Evolutionary conservation across 2,329 filamentous ascomycete species (phyloP).

Genomic region (Dactylellina cionopaga): DNA sequence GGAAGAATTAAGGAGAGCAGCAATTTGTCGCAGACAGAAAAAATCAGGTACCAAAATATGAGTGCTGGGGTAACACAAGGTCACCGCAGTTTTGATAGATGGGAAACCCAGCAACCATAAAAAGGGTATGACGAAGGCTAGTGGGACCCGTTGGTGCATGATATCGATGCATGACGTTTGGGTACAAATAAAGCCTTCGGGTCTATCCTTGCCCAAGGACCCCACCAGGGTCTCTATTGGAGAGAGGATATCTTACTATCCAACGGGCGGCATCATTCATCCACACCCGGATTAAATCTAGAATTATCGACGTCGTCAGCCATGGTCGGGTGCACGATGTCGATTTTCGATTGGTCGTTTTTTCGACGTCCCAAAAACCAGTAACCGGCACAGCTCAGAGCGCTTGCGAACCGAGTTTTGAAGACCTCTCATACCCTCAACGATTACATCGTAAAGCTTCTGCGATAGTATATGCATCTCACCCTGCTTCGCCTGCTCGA

Average conservation of each 20-base stretch:
- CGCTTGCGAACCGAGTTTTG: too few relatives aligned
- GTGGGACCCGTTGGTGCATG: conserved; percentile 27
- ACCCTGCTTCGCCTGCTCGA: too few relatives aligned
- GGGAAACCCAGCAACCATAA: conserved; percentile 13
- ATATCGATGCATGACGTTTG: conserved; percentile 47
- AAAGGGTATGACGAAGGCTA: conserved; percentile 13
- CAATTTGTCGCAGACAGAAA: conserved; percentile 32
- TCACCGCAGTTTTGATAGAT: too few relatives aligned
- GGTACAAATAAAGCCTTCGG: background rate
- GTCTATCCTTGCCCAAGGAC: background rate
- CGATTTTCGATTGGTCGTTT: background rate
- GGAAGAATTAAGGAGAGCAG: conserved; percentile 26
- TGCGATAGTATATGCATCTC: too few relatives aligned
- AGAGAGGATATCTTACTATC: background rate
- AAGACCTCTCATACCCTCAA: too few relatives aligned
- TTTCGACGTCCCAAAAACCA: too few relatives aligned
- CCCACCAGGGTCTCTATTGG: background rate
- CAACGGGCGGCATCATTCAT: background rate
- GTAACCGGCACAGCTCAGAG: background rate
- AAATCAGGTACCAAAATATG: conserved; percentile 28
- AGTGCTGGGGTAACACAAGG: conserved; percentile 16
- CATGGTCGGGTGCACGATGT: background rate
- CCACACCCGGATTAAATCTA: background rate
- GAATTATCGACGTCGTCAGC: background rate
- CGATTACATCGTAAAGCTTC: too few relatives aligned